Base-by-base conservation (phyloP, 75 land plant species). In the Picea sitchensis region DNA sequence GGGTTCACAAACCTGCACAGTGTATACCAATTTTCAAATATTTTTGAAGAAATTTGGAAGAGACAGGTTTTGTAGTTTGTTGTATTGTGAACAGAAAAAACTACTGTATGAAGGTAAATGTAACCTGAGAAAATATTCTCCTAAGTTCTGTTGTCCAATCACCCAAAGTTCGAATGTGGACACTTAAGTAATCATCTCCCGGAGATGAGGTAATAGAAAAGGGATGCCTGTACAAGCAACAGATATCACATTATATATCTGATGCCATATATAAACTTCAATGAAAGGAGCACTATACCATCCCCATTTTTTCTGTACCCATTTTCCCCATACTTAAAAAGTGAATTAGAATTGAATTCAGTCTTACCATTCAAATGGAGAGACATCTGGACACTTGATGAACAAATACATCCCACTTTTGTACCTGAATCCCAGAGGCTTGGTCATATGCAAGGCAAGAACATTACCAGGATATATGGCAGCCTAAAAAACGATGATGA, bases 131-230 rank as follows among this genome's bases (percentile, higher is more conserved):
- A 86, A 91, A 93, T 69, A 79, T 62, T 58, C 76, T 62, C 64
- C 78, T 81, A 14, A 93, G 87, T 77, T 84, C 96, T 58, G 80
- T 77, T 23, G 96, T 93, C 94, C 96, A 93, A 58, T 93, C 96
- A 26, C 96, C 96, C 30, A 84, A 76, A 3, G 96, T 90, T 57
- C 96, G 77, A 14, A 93, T 93, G 47, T 93, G 96, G 54, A 91
- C 89, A 44, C 94, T 93, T 77, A 93, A 80, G 79, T 88, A 83
- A 60, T 87, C 85, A 79, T 93, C 94, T 76, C 80, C 88, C 32
- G 96, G 94, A 12, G 94, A 94, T 31, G 96, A 93, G 73, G 94
- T 93, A 67, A 93, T 91, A 14, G 96, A 91, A 73, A 93, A 93
- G 15, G 96, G 94, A 83, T 93, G 96, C 96, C 96, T 93, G 85